A percentile compares a stretch with the other conserved stretches of the same genome.
Conservation (phyloP, 352 stramenopile genomes). For the Pythium brachiatum region DNA sequence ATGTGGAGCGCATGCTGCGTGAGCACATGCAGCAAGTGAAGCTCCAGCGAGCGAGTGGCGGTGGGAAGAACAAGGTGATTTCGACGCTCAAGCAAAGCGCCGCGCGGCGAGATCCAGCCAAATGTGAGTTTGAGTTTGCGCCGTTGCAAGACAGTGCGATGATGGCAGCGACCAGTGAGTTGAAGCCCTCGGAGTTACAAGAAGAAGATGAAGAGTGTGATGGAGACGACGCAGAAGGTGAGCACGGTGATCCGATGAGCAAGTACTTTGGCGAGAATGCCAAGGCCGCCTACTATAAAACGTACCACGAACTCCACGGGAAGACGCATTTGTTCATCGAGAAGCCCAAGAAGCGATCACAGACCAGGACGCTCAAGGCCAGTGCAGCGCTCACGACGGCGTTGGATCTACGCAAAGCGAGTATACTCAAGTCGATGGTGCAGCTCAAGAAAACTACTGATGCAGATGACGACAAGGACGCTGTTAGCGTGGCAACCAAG, state of each 20-base stretch:
- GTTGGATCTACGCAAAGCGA: constrained; percentile 20
- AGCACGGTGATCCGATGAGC: not conserved
- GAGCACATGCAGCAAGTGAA: constrained; percentile 31
- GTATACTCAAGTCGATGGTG: constrained; percentile 12
- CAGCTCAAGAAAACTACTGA: not conserved
- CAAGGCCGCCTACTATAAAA: constrained; percentile 50
- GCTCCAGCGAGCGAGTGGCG: constrained; percentile 19
- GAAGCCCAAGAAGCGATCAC: constrained; percentile 12
- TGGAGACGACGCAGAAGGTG: constrained; percentile 2
- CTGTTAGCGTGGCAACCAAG: not conserved
- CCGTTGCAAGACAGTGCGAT: constrained; percentile 39
- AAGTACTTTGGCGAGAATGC: constrained; percentile 56
- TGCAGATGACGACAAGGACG: not conserved
- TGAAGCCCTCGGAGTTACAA: constrained; percentile 12
- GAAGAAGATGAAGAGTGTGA: constrained; percentile 22
- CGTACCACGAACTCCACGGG: constrained; percentile 50
- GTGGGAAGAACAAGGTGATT: constrained; percentile 9
- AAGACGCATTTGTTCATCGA: constrained; percentile 61
- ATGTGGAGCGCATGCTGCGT: constrained; percentile 51
- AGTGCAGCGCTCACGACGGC: constrained; percentile 19
- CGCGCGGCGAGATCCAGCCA: constrained; percentile 11
- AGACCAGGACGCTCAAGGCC: constrained; percentile 20
- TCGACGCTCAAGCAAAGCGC: constrained; percentile 21
- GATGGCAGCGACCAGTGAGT: constrained; percentile 26
- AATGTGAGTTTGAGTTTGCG: constrained; percentile 36